Conservation (phyloP, 495 filamentous ascomycete species). For the Cercophora newfieldiana region DNA sequence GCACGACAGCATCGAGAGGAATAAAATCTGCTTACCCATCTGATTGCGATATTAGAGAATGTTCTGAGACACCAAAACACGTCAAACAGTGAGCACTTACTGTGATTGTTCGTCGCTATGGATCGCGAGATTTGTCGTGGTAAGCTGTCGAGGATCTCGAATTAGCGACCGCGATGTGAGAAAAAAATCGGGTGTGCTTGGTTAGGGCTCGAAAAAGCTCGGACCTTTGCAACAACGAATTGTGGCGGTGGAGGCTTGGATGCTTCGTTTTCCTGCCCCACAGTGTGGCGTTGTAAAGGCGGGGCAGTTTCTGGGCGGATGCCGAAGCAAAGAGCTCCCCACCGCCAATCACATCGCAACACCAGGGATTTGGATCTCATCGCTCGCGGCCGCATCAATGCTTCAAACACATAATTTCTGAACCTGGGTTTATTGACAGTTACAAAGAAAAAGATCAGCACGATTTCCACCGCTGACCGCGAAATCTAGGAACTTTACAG, state of each 20-base stretch:
- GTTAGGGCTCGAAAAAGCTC: slow-evolving; percentile 37
- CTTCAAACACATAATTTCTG: not conserved
- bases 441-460: not conserved
- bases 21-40: slow-evolving; percentile 52
- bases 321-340: not conserved
- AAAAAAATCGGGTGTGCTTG: slow-evolving; percentile 39
- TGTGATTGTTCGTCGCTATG: slow-evolving; percentile 40
- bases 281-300: slow-evolving; percentile 1
- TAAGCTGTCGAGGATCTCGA: slow-evolving; percentile 33
- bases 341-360: slow-evolving; percentile 4
- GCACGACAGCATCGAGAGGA: slow-evolving; percentile 2
- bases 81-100: slow-evolving; percentile 35
- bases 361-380: not conserved
- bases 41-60: slow-evolving; percentile 34
- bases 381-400: not conserved
- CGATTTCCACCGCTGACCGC: not conserved
- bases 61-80: not conserved
- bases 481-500: not conserved
- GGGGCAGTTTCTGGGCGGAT: not conserved
- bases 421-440: not conserved
- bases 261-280: not conserved
- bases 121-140: slow-evolving; percentile 33
- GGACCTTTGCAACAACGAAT: slow-evolving; percentile 19
- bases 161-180: slow-evolving; percentile 35
- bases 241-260: slow-evolving; percentile 26